A percentile compares a stretch with the other conserved stretches of the same genome.
phyloP scores from a whole-genome alignment of 2,329 filamentous ascomycete genomes.

The Trichoderma atroviride region DNA sequence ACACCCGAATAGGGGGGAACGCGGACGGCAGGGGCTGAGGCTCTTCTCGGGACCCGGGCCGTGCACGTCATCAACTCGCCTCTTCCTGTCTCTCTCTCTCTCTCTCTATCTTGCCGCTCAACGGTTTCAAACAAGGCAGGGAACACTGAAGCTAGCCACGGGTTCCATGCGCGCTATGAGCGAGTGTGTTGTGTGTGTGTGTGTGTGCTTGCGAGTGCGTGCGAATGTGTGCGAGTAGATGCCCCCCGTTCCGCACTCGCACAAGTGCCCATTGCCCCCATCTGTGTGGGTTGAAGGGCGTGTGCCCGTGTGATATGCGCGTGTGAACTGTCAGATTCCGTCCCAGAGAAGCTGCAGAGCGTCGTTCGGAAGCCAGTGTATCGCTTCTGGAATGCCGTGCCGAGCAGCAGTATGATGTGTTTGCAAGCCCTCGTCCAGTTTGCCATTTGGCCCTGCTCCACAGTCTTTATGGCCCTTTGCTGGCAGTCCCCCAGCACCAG shows the following conservation, averaged over 20 bases:
- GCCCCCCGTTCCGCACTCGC: neutral
- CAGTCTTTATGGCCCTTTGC: slow-evolving; percentile 11
- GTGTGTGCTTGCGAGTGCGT: neutral
- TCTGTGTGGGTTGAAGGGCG: neutral
- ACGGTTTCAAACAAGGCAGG: slow-evolving; percentile 11
- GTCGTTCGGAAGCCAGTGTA: slow-evolving; percentile 6
- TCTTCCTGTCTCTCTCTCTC: slow-evolving; percentile 7
- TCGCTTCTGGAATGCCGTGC: slow-evolving; percentile 24
- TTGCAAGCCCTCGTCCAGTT: slow-evolving; percentile 23
- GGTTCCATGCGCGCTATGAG: slow-evolving; percentile 12
- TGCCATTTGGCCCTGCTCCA: slow-evolving; percentile 23
- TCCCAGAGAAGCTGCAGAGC: slow-evolving; percentile 2
- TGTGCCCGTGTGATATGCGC: slow-evolving; percentile 12
- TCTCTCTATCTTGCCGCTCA: slow-evolving; percentile 16
- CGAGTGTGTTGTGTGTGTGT: neutral
- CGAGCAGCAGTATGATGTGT: slow-evolving; percentile 20
- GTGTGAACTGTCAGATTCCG: slow-evolving; percentile 18
- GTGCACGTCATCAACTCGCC: slow-evolving; percentile 26
- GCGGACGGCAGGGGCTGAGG: slow-evolving; percentile 23
- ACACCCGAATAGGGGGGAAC: slow-evolving; percentile 26
- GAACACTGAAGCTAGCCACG: slow-evolving; percentile 16
- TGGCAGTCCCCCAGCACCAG: slow-evolving; percentile 10
- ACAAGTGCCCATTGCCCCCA: neutral
- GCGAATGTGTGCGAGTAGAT: neutral
- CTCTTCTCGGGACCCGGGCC: slow-evolving; percentile 27